Evolutionary conservation across 164 flowering plant species (phyloP), one percentile per base, ranked within the genome.

Genomic region (Umbilicus rupestris): DNA sequence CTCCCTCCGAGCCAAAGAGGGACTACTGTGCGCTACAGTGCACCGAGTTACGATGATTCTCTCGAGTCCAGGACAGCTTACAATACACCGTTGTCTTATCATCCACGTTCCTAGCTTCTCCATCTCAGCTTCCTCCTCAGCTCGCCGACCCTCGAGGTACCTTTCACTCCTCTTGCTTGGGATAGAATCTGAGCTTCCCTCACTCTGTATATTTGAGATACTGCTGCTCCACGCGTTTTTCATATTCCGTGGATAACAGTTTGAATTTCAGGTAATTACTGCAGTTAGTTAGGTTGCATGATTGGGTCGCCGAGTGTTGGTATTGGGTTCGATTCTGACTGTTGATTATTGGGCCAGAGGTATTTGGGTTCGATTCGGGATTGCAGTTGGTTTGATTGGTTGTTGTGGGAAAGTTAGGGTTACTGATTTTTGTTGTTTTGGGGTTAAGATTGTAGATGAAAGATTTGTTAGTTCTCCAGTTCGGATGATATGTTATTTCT

Each of bases 101-200:
- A 29, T 24, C 30, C 30, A 52, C 58, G 58, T 52, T 52, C 29
- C 58, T 22, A 8, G 58, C 30, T 52, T 52, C 29, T 52, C 58
- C 58, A 24, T 52, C 58, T 26, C 30, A 41, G 12, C 44, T 41
- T 41, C 44, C 16, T 22, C 58, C 58, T 52, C 58, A 52, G 2
- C 58, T 52, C 28, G 58, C 58, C 58, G 30, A 52, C 58, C 29
- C 30, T 52, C 12, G 14, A 52, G 58, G 58, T 52, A 52, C 29
- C 58, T 24, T 52, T 52, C 58, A 52, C 37, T 35, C 37, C 37
- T 35, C 37, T 7, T 35, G 44, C 44, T 12, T 11, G 14, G 44
- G 9, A 41, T 3, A 41, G n/a, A 41, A 41, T 5, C 44, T 10
- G 15, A 41, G 44, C 44, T 41, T 2, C 44, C 16, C n/a, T n/a